Evolutionary conservation across 2,329 filamentous ascomycete genomes (phyloP), one percentile per base, ranked within the genome.

Genomic region (Neophaeococcomyces aloes): DNA sequence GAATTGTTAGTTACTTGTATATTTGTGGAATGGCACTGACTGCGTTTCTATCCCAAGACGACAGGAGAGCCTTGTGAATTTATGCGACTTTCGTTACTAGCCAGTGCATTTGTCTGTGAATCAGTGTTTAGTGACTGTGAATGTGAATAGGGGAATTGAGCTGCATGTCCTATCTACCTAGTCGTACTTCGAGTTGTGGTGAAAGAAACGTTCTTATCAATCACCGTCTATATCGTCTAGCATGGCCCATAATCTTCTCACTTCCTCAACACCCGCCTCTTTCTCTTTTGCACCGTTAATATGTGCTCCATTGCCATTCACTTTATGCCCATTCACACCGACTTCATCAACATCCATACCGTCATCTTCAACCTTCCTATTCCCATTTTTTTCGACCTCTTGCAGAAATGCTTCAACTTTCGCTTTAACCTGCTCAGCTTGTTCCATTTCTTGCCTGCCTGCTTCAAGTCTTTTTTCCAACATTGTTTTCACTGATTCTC

Each of bases 401-500:
- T 62, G 58, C 19, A 69, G 52, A 29, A 62, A 58, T 10, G 46
- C 50, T 41, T 65, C 76, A 39, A 94, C 67, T 0, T 79, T 81
- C 46, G 78, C 77, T 48, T 95, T 71, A 44, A 89, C 71, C 30
- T 77, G 73, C 56, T 80, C 77, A 49, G 91, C 83, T 64, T 82
- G 83, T 52, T 81, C 78, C 41, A 87, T 86, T 64, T 95, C 87
- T 43, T 74, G 75, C 52, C 74, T 76, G 44, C 81, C 81, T 53
- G 70, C 73, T 53, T 85, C 79, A 23, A 94, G 66, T 57, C 89
- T 83, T 53, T 83, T 81, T 64, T 94, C 84, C 83, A 95, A 87
- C 69, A 89, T 76, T 53, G 81, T 66, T 25, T 94, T 94, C 46
- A 94, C 69, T 21, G 81, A 87, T 66, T 95, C 88, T 34, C 89